phyloP scores from a whole-genome alignment of 2,329 filamentous ascomycete genomes.

The Aphanoascus verrucosus region DNA sequence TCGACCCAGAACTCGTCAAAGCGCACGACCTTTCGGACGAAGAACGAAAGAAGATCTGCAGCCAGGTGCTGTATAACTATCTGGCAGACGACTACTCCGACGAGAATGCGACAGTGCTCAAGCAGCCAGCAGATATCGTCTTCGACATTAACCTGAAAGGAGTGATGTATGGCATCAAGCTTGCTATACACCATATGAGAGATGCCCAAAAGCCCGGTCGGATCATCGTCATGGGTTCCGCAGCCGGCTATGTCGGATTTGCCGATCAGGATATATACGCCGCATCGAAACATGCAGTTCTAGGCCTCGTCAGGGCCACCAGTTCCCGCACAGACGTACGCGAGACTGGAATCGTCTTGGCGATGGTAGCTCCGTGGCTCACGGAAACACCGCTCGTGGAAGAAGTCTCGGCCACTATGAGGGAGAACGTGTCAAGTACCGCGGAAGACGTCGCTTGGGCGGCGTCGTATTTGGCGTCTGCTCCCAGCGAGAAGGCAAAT shows the following conservation, averaged over 20 bases:
- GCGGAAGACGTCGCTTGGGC: conserved; percentile 4
- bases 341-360: background rate
- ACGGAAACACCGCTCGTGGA: background rate
- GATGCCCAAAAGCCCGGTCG: background rate
- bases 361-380: conserved; percentile 5
- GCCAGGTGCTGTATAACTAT: conserved; percentile 1
- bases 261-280: conserved; percentile 1
- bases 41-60: background rate
- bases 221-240: conserved; percentile 1
- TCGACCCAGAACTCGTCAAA: conserved; percentile 4
- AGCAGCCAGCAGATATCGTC: background rate
- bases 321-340: background rate
- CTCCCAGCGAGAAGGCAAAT: background rate
- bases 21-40: background rate
- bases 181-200: conserved; percentile 5
- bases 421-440: background rate
- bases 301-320: conserved; percentile 1
- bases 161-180: conserved; percentile 4
- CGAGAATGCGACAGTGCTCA: background rate
- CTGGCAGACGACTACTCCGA: conserved; percentile 4
- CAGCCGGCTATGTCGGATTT: background rate
- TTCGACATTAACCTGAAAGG: conserved; percentile 5
- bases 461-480: background rate
- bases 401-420: background rate
- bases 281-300: conserved; percentile 1